Base-by-base conservation (phyloP, 2,329 filamentous ascomycete species). In the Fusarium sp. region DNA sequence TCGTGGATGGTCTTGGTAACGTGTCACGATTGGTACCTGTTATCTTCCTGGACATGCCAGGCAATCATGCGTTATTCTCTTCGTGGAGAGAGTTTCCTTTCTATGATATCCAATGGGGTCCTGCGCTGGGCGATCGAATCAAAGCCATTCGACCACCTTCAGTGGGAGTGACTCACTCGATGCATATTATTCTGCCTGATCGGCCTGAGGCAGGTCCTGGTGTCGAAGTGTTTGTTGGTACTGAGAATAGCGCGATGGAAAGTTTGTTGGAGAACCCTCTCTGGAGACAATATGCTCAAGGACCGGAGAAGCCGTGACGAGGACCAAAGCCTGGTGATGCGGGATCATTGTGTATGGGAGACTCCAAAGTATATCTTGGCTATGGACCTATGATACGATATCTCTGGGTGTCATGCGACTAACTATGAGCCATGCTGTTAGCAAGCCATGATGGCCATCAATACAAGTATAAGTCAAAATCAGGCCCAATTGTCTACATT, bases 41-140 rank as follows among this genome's bases (percentile, higher is more conserved):
- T 3, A 50, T 68, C 1, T 68, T 68, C 17, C 30, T 68, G 1
- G 66, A 68, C 9, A 68, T 68, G 66, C 66, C 66, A 0, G 66
- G 66, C 5, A 68, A 62, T 1, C 66, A 68, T 20, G 56, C 30
- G 3, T n/a, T 68, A 4, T 24, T 68, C 6, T 68, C 66, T 1
- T 68, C 66, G 2, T 68, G 66, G 66, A 62, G 66, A 41, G 66
- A 68, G 26, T 68, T 68, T 24, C 48, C 56, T 0, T 68, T 68
- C 14, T 68, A 68, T n/a, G 42, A 68, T 7, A 52, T 68, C 5
- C 59, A 63, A n/a, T 68, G 66, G 66, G 66, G 66, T 4, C 38
- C 64, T n/a, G 64, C 32, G 0, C 20, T 68, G 4, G 66, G 66
- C 1, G 38, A 11, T 2, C 34, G 8, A 3, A 48, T 68, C 3